Conservation (phyloP, 805 yeast genomes). For the Zygosaccharomyces lentus region DNA sequence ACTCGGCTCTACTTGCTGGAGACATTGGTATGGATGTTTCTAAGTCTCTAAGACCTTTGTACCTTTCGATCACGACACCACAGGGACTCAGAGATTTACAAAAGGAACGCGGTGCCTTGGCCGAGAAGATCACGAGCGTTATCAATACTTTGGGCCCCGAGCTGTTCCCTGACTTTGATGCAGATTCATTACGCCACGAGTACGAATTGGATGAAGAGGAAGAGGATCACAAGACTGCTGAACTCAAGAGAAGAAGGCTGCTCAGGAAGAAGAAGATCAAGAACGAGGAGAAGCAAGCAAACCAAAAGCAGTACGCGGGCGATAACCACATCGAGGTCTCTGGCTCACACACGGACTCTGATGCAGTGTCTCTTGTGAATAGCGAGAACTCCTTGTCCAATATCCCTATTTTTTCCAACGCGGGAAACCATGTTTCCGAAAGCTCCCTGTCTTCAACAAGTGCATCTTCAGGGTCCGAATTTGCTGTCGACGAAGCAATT, state of each 20-base stretch:
- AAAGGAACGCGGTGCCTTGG: slow-evolving; percentile 54
- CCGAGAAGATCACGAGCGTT: slow-evolving; percentile 68
- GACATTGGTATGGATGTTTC: slow-evolving; percentile 89
- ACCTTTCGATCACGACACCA: slow-evolving; percentile 58
- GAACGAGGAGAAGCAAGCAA: slow-evolving; percentile 13
- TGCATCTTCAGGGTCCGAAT: slow-evolving; percentile 27
- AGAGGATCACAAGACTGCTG: slow-evolving; percentile 37
- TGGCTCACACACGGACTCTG: slow-evolving; percentile 42
- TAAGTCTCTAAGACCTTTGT: slow-evolving; percentile 78
- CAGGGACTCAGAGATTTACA: slow-evolving; percentile 56
- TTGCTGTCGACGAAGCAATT: slow-evolving; percentile 12
- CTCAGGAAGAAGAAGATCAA: slow-evolving; percentile 27
- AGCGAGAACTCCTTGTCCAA: slow-evolving; percentile 38
- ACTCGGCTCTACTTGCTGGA: slow-evolving; percentile 86
- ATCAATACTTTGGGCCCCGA: slow-evolving; percentile 82
- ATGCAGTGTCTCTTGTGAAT: slow-evolving; percentile 41
- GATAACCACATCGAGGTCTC: neutral
- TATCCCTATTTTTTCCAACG: slow-evolving; percentile 41
- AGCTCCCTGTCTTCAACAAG: slow-evolving; percentile 30
- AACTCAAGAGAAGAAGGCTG: slow-evolving; percentile 37
- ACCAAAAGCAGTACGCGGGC: slow-evolving; percentile 7
- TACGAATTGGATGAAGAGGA: slow-evolving; percentile 28
- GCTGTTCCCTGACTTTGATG: slow-evolving; percentile 79
- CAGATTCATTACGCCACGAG: slow-evolving; percentile 27
- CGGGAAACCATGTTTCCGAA: slow-evolving; percentile 17